Base-by-base conservation (phyloP, 352 stramenopile species). In the Pythium sp. region DNA sequence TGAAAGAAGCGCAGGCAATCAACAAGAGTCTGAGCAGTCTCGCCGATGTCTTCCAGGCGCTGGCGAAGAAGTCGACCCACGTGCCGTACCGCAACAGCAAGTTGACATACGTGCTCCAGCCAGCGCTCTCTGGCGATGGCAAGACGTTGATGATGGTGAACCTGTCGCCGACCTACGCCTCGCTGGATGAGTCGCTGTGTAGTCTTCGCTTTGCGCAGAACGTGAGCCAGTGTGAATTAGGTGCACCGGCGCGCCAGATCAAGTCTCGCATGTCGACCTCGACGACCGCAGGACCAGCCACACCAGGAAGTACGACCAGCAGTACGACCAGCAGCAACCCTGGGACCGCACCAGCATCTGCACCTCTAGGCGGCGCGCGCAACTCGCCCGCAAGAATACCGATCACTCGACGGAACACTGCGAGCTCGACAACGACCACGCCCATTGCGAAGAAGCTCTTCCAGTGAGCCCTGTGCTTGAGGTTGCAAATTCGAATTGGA, bases 111-210 rank as follows among this genome's bases (percentile, higher is more conserved):
- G 89, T 99, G 46, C 86, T 99, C 24, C 97, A 99, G 82, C 97
- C 98, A 58, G 98, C 96, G 68, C 89, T 99, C 6, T 98, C 95
- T 68, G 98, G 98, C 11, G 97, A 99, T 80, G 97, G 98, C 49
- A 99, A 99, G 84, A 99, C 97, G 68, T 84, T 99, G 47, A 99
- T 99, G 98, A 99, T 99, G 87, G 97, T 99, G 49, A 99, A 99
- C 75, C 77, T 99, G 30, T 99, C 94, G 72, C 98, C 98, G 3
- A 99, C 97, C 22, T 85, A 92, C 32, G 81, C 88, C 54, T 99
- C 96, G 64, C 82, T 98, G 41, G 89, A 97, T 71, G 98, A 99
- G 80, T 98, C 95, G 72, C 75, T 99, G 5, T 99, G 97, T 80
- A 99, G 96, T 65, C 88, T 99, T 34, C 88, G 98, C 56, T 99